Evolutionary conservation across 371 early-diverging fungal species (phyloP).

Genomic region (Aphelidium insulamus): DNA sequence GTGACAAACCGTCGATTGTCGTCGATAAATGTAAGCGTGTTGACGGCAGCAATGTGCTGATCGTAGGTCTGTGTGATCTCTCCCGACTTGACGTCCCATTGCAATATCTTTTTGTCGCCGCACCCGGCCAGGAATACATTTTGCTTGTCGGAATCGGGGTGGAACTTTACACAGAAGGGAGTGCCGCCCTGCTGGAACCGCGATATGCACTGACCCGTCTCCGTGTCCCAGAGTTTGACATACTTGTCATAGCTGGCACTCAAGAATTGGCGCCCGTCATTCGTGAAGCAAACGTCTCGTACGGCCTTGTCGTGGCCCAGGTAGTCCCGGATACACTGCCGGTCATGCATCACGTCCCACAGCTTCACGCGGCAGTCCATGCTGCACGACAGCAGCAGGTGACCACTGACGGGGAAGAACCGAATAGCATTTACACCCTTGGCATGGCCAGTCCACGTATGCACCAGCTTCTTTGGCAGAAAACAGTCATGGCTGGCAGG

Average conservation of each 20-base stretch:
- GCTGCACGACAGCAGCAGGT: slow-evolving; percentile 65
- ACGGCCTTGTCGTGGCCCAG: slow-evolving; percentile 82
- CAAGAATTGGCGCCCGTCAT: slow-evolving; percentile 61
- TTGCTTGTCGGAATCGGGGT: slow-evolving; percentile 66
- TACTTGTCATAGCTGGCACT: slow-evolving; percentile 75
- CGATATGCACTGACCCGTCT: slow-evolving; percentile 71
- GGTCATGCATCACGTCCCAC: slow-evolving; percentile 83
- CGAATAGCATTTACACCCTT: slow-evolving; percentile 77
- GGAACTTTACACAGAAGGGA: slow-evolving; percentile 71
- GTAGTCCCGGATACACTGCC: slow-evolving; percentile 56
- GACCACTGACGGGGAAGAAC: slow-evolving; percentile 73
- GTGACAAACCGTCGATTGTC: slow-evolving; percentile 81
- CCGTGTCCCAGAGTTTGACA: slow-evolving; percentile 91
- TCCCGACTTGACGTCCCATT: slow-evolving; percentile 59
- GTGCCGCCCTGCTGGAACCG: slow-evolving; percentile 50
- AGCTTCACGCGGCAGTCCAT: slow-evolving; percentile 88
- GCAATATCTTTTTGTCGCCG: slow-evolving; percentile 75
- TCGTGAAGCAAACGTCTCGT: slow-evolving; percentile 72
- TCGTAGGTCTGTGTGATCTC: slow-evolving; percentile 82
- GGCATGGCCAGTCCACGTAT: slow-evolving; percentile 81
- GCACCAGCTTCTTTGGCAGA: slow-evolving; percentile 59
- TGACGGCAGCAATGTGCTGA: slow-evolving; percentile 87
- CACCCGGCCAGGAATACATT: slow-evolving; percentile 73
- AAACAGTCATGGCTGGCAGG: slow-evolving; percentile 55
- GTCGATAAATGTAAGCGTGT: slow-evolving; percentile 88